Evolutionary conservation across 495 filamentous ascomycete genomes (phyloP).

Genomic region (Tuber aestivum): DNA sequence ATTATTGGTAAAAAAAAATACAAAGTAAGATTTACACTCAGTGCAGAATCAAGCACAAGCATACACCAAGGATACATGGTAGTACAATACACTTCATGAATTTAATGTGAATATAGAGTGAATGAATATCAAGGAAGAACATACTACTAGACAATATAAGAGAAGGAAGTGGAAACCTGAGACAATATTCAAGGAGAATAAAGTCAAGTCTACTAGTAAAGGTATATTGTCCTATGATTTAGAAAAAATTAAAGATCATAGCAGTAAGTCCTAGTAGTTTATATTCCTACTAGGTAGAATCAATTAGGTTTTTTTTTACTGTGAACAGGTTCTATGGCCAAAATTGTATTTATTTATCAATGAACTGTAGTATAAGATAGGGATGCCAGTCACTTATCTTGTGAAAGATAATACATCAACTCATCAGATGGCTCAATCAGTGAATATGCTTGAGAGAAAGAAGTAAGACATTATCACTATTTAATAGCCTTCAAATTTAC

Average conservation of each 20-base stretch:
- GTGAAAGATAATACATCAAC: constrained; percentile 8
- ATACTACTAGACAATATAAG: constrained; percentile 1
- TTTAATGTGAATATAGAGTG: background rate
- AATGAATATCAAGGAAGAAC: background rate
- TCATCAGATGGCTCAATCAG: background rate
- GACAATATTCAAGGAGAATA: background rate
- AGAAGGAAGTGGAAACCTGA: background rate
- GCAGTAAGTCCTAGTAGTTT: no score
- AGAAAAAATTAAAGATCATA: no score
- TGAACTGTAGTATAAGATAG: background rate
- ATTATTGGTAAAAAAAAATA: background rate
- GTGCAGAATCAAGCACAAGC: background rate
- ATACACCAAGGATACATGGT: background rate
- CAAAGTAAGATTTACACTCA: background rate
- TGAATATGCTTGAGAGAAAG: background rate
- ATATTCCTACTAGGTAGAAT: background rate
- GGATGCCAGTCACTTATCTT: background rate
- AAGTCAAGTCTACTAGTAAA: background rate
- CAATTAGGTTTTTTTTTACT: constrained; percentile 1
- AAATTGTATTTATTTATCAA: background rate
- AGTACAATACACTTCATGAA: no score
- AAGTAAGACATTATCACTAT: background rate
- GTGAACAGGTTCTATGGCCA: background rate
- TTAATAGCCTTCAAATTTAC: background rate
- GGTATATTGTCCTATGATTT: no score